Evolutionary conservation across 2,329 filamentous ascomycete genomes (phyloP).

Genomic region (Calonectria ilicicola): DNA sequence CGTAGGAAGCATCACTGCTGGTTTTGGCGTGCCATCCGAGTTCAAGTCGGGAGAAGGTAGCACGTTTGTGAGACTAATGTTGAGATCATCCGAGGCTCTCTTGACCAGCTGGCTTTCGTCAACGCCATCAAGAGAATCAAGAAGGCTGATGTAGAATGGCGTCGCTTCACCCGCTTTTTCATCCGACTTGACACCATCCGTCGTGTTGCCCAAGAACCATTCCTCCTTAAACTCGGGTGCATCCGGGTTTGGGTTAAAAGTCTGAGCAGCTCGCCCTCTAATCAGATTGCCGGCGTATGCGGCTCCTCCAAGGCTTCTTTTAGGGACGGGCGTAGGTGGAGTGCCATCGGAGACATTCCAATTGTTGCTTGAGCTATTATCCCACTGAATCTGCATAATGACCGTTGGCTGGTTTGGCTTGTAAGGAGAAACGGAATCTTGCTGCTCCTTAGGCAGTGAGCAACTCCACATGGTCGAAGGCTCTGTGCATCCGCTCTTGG

Average conservation of each 20-base stretch:
- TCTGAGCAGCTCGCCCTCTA: conserved; percentile 29
- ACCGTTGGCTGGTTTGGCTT: conserved; percentile 80
- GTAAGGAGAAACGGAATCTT: conserved; percentile 72
- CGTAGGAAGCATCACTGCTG: conserved; percentile 78
- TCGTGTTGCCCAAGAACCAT: conserved; percentile 86
- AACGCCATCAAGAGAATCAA: conserved; percentile 59
- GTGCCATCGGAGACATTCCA: conserved; percentile 61
- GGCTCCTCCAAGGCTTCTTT: conserved; percentile 42
- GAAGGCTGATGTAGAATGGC: conserved; percentile 86
- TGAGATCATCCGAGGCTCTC: conserved; percentile 34
- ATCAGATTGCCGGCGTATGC: conserved; percentile 39
- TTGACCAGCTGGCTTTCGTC: conserved; percentile 41
- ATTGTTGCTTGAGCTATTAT: conserved; percentile 66
- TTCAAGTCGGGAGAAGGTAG: conserved; percentile 75
- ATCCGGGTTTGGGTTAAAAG: conserved; percentile 64
- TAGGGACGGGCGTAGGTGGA: conserved; percentile 42
- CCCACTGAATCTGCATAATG: conserved; percentile 81
- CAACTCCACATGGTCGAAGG: conserved; percentile 88
- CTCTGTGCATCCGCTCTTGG: conserved; percentile 77
- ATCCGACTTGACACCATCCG: conserved; percentile 75
- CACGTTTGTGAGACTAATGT: conserved; percentile 49
- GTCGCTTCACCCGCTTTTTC: conserved; percentile 87
- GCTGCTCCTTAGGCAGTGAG: conserved; percentile 82
- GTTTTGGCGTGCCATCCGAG: conserved; percentile 77
- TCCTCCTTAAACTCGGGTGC: conserved; percentile 77